These are phyloP conservation scores for Auriculariales sp. DNA, from an alignment of 768 basidiomycete genomes.

Conservation along the genomic window DNA sequence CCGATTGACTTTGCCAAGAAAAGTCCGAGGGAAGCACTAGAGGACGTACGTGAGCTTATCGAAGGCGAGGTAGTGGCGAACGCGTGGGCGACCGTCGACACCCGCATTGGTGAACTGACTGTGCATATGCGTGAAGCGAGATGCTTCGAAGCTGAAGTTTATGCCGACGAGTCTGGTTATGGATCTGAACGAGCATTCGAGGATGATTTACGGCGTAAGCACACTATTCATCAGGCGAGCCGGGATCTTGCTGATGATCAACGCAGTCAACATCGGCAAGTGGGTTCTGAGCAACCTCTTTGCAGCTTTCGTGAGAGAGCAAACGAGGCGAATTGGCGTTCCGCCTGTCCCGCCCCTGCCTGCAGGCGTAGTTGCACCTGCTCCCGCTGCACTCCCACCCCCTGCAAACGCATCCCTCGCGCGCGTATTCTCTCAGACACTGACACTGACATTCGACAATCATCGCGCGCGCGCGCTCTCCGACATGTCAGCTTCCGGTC, in stretches of 20 bases:
- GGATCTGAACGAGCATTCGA: slow-evolving; percentile 40
- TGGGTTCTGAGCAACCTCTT: slow-evolving; percentile 85
- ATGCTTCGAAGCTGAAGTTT: slow-evolving; percentile 90
- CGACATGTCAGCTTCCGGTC: slow-evolving; percentile 9
- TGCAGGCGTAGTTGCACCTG: not conserved
- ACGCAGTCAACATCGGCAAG: slow-evolving; percentile 87
- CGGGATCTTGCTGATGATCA: not conserved
- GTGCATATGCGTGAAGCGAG: slow-evolving; percentile 68
- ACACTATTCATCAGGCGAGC: not conserved
- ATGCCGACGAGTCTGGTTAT: slow-evolving; percentile 81
- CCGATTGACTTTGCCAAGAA: not conserved
- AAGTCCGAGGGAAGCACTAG: slow-evolving; percentile 72
- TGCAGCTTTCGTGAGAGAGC: slow-evolving; percentile 57
- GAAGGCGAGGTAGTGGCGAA: slow-evolving; percentile 85
- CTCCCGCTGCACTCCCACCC: slow-evolving; percentile 17
- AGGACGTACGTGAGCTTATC: slow-evolving; percentile 77
- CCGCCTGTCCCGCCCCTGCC: not conserved
- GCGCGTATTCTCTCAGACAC: slow-evolving; percentile 4
- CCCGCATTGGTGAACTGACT: slow-evolving; percentile 75
- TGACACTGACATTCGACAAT: not conserved
- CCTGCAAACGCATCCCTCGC: not conserved
- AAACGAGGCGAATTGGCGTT: slow-evolving; percentile 27
- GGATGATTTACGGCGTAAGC: slow-evolving; percentile 70
- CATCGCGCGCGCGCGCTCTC: slow-evolving; percentile 1
- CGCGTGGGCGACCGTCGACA: slow-evolving; percentile 81